A percentile compares a stretch with the other conserved stretches of the same genome.
Conservation (phyloP, 805 yeast species). For the Nakazawaea molendinolei region DNA sequence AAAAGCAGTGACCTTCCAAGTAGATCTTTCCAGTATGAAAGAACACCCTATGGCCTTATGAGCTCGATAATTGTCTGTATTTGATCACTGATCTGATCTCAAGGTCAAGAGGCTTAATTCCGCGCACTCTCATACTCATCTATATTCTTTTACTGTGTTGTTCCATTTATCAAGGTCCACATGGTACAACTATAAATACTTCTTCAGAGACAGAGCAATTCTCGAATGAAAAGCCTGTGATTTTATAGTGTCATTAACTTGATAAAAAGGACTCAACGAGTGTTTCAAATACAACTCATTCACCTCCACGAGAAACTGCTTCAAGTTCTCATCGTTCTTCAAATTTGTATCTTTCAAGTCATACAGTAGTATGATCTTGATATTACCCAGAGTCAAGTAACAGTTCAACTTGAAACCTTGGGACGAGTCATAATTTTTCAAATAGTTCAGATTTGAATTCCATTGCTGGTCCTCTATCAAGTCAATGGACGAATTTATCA, state of each 20-base stretch:
- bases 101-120: too few species aligned
- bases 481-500: constrained; percentile 83
- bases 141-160: too few species aligned
- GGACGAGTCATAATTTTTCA: constrained; percentile 79
- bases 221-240: constrained; percentile 71
- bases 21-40: too few species aligned
- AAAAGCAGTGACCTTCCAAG: too few species aligned
- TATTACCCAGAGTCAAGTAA: constrained; percentile 81
- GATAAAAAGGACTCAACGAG: constrained; percentile 79
- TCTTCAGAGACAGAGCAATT: constrained; percentile 65
- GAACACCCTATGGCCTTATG: too few species aligned
- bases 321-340: constrained; percentile 63
- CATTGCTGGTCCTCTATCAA: constrained; percentile 89
- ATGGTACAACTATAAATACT: constrained; percentile 63
- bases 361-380: constrained; percentile 70
- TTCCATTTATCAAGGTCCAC: too few species aligned
- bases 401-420: constrained; percentile 81
- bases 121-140: too few species aligned
- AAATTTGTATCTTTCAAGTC: constrained; percentile 56
- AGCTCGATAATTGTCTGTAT: too few species aligned
- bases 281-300: constrained; percentile 87
- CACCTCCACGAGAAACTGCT: constrained; percentile 77
- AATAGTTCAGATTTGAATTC: constrained; percentile 56
- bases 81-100: neutral
- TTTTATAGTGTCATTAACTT: constrained; percentile 64